These are phyloP conservation scores for Hypericum androsaemum DNA, from an alignment of 345 rosid genomes.

Conservation along the genomic window DNA sequence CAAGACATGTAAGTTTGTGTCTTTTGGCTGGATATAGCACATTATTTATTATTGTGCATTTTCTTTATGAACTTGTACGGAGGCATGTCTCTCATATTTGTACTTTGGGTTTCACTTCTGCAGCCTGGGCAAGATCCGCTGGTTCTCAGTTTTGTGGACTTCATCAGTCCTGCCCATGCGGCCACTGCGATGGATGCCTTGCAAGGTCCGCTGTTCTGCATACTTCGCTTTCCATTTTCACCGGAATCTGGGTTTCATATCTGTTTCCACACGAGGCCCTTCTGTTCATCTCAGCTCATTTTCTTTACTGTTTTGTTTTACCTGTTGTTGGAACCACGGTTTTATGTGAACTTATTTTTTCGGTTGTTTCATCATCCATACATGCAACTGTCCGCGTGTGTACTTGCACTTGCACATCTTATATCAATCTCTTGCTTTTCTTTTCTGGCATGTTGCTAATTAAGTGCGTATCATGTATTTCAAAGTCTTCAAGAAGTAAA, in stretches of 20 bases:
- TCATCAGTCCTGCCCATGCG: slow-evolving; percentile 56
- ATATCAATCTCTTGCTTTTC: too few relatives aligned
- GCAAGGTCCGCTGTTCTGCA: slow-evolving; percentile 40
- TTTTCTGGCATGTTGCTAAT: too few relatives aligned
- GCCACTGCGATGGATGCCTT: slow-evolving; percentile 61
- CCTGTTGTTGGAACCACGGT: too few relatives aligned
- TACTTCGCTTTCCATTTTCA: background rate
- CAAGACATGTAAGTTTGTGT: slow-evolving; percentile 39
- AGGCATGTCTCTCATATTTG: slow-evolving; percentile 11
- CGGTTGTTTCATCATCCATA: too few relatives aligned
- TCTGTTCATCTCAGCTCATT: too few relatives aligned
- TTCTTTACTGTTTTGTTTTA: too few relatives aligned
- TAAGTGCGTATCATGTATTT: too few relatives aligned
- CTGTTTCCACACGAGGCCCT: background rate
- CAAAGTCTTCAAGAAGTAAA: too few relatives aligned
- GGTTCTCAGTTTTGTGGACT: slow-evolving; percentile 64
- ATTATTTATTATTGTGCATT: background rate
- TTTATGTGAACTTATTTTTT: too few relatives aligned
- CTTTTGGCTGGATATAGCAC: background rate
- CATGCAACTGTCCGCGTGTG: too few relatives aligned
- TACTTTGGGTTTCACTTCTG: slow-evolving; percentile 5
- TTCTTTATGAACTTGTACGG: background rate
- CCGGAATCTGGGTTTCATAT: background rate
- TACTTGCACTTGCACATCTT: too few relatives aligned
- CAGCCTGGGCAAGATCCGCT: slow-evolving; percentile 56